Base-by-base conservation (phyloP, 176 grass and related monocot genomes). In the Lolium perenne region DNA sequence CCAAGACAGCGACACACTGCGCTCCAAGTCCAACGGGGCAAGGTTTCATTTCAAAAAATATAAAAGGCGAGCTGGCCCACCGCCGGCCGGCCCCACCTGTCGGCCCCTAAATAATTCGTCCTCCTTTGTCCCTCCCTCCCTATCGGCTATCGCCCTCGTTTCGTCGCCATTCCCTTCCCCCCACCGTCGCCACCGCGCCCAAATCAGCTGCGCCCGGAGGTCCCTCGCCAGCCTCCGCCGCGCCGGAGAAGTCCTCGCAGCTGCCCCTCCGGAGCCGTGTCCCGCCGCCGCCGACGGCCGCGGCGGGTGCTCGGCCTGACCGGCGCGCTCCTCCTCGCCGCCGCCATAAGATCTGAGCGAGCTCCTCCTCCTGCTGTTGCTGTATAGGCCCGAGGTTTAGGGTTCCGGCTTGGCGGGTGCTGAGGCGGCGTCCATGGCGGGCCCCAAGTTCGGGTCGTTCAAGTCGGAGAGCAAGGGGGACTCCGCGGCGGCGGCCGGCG, bases 381-480 rank as follows among this genome's bases (percentile, higher is more conserved):
- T 43, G 38, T 15, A 41, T 77, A 32, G 43, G n/a, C 17, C 21
- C 18, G 38, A 54, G 46, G 76, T 6, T 21, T 40, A 43, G 46
- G 71, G 18, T 5, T 78, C 1, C 75, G 1, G 50, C 68, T 43
- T 16, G 29, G 9, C 2, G 18, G 81, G 14, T 75, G 45, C 47
- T 38, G 71, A 48, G 65, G 64, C 47, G 67, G 76, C 18, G 20
- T 87, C 74, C 79, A 99, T 99, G 97, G 94, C 92, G 16, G 86
- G 83, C 9, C 80, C 94, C 61, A 93, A 91, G 77, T 96, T 92
- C 13, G 79, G 90, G 80, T 99, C 90, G 22, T 90, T 87, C 80
- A 96, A 94, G 85, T 92, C 92, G 17, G 94, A 93, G 35, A 91
- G 0, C 15, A 76, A 91, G 83, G 92, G 87, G 82, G 86, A 79